phyloP scores from a whole-genome alignment of 2,329 filamentous ascomycete genomes.

The Fulvia fulva region DNA sequence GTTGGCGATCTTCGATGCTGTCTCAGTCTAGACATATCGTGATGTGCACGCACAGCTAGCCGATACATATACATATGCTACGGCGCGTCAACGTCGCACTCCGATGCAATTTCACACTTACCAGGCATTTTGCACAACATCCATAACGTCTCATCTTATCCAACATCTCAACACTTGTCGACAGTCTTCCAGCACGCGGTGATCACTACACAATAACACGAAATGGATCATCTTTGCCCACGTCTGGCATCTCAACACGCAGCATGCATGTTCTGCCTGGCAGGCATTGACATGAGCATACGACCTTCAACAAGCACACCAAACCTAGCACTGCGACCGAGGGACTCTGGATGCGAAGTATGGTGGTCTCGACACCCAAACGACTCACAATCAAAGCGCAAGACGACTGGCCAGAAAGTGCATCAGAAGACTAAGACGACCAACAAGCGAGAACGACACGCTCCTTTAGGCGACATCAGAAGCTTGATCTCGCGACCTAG shows the following conservation, averaged over 20 bases:
- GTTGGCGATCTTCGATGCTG: neutral
- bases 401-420: neutral
- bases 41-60: neutral
- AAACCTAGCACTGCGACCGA: neutral
- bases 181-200: neutral
- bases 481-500: neutral
- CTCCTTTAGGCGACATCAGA: neutral
- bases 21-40: neutral
- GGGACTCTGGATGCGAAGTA: neutral
- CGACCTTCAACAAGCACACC: neutral
- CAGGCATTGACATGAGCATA: neutral
- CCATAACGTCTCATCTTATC: neutral
- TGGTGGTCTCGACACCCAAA: neutral
- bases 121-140: neutral
- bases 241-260: neutral
- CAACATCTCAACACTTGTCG: neutral
- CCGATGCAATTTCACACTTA: neutral
- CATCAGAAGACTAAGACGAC: neutral
- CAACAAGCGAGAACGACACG: neutral
- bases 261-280: neutral
- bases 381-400: neutral
- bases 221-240: neutral
- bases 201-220: neutral
- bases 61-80: neutral
- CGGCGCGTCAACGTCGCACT: neutral